Percentiles rank a stretch among this genome's conserved stretches.
Evolutionary conservation across 768 basidiomycete species (phyloP).

Genomic region (Pleurotus sapidus): DNA sequence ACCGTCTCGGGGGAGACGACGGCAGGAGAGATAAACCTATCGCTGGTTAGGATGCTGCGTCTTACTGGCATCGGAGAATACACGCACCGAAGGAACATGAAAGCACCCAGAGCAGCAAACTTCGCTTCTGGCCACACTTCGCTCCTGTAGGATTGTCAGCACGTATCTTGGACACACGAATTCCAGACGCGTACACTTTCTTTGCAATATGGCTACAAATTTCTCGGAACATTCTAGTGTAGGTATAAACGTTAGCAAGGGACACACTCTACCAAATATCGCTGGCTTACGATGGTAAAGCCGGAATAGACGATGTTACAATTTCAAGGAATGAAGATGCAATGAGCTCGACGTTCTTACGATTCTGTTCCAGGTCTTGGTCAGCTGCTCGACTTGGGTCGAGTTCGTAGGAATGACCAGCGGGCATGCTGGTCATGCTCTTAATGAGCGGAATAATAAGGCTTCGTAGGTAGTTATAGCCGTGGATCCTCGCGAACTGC

Average conservation of each 20-base stretch:
- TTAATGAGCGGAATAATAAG: constrained; percentile 77
- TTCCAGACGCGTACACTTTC: constrained; percentile 57
- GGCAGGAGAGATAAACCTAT: constrained; percentile 87
- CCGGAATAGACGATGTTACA: constrained; percentile 65
- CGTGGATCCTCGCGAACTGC: constrained; percentile 84
- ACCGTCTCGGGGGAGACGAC: constrained; percentile 83
- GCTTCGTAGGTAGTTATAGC: constrained; percentile 86
- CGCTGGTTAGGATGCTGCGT: background rate
- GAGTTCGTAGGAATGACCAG: constrained; percentile 74
- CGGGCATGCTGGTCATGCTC: constrained; percentile 68
- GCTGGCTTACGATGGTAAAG: constrained; percentile 67
- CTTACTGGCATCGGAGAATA: background rate
- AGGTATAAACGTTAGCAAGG: background rate
- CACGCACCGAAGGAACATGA: constrained; percentile 80
- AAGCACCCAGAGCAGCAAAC: constrained; percentile 82
- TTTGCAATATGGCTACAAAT: constrained; percentile 79
- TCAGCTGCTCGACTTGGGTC: constrained; percentile 62
- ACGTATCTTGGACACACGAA: background rate
- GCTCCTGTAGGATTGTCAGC: constrained; percentile 30
- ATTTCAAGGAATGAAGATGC: constrained; percentile 75
- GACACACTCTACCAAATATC: background rate
- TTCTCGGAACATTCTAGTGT: constrained; percentile 76
- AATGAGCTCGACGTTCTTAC: constrained; percentile 67
- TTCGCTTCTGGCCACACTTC: constrained; percentile 77
- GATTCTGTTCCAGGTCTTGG: constrained; percentile 66